Percentiles rank a stretch among this genome's conserved stretches.
Evolutionary conservation across 305 asterid species (phyloP).

Genomic region (Fraxinus nigra): DNA sequence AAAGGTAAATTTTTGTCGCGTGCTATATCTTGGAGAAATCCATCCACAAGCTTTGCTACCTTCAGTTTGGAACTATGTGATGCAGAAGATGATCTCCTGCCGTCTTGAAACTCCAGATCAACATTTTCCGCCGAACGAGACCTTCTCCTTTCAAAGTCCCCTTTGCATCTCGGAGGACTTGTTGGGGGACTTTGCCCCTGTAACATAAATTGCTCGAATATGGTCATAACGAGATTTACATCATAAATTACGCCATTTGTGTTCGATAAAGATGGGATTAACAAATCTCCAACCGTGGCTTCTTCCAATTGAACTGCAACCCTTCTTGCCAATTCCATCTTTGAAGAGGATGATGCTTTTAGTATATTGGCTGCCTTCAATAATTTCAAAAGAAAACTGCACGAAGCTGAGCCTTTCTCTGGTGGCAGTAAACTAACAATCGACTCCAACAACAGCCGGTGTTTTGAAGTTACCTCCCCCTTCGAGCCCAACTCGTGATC

Average conservation of each 20-base stretch:
- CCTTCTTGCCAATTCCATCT: slow-evolving; percentile 56
- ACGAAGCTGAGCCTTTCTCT: slow-evolving; percentile 66
- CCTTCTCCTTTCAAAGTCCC: slow-evolving; percentile 54
- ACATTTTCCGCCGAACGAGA: slow-evolving; percentile 73
- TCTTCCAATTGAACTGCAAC: slow-evolving; percentile 70
- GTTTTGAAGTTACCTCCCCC: slow-evolving; percentile 41
- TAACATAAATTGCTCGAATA: slow-evolving; percentile 67
- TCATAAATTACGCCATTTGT: slow-evolving; percentile 38
- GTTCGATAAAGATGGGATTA: slow-evolving; percentile 49
- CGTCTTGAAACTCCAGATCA: slow-evolving; percentile 57
- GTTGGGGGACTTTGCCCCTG: slow-evolving; percentile 78
- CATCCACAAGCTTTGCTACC: slow-evolving; percentile 85
- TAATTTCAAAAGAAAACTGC: slow-evolving; percentile 67
- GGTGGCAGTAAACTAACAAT: slow-evolving; percentile 70
- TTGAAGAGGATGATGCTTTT: slow-evolving; percentile 63
- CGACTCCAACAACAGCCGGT: slow-evolving; percentile 65
- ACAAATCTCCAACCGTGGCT: slow-evolving; percentile 62
- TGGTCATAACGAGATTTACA: slow-evolving; percentile 58
- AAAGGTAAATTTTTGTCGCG: slow-evolving; percentile 50
- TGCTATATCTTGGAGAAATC: slow-evolving; percentile 69
- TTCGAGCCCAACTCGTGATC: slow-evolving; percentile 31
- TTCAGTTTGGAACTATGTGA: slow-evolving; percentile 77
- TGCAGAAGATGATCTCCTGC: slow-evolving; percentile 79
- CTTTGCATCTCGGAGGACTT: slow-evolving; percentile 54
- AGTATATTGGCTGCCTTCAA: slow-evolving; percentile 72